These are phyloP conservation scores for Flueggea neowawraea DNA, from an alignment of 441 rosid genomes.

Conservation along the genomic window DNA sequence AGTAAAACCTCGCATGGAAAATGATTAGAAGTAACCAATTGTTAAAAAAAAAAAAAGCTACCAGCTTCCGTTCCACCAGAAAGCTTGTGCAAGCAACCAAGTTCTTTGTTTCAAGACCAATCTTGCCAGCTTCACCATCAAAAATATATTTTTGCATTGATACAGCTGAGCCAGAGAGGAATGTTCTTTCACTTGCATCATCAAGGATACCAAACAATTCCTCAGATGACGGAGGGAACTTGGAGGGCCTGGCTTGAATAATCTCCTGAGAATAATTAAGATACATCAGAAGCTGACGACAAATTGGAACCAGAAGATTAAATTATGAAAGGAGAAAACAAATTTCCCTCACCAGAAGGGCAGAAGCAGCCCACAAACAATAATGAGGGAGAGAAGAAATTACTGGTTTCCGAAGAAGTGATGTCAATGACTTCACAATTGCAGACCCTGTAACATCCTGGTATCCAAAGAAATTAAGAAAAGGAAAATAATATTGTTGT, in stretches of 20 bases:
- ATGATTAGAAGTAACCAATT: not conserved
- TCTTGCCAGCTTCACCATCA: conserved; percentile 82
- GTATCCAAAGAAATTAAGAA: conserved; percentile 10
- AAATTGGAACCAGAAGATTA: conserved; percentile 1
- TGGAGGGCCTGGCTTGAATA: conserved; percentile 59
- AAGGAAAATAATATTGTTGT: not conserved
- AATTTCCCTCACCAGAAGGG: conserved; percentile 60
- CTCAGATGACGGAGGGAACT: conserved; percentile 70
- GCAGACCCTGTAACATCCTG: conserved; percentile 76
- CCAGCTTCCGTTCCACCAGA: conserved; percentile 88
- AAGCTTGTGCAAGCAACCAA: conserved; percentile 84
- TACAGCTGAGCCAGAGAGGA: conserved; percentile 62
- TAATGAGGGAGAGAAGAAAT: conserved; percentile 64
- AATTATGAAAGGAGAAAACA: conserved; percentile 7
- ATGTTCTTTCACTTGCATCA: conserved; percentile 94
- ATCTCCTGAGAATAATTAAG: conserved; percentile 63
- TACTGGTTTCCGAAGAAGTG: conserved; percentile 63
- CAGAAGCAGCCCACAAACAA: conserved; percentile 78
- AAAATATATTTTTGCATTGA: conserved; percentile 87
- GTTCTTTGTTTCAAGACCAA: conserved; percentile 79
- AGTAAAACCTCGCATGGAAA: not conserved
- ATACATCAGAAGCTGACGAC: conserved; percentile 6
- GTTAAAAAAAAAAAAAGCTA: conserved; percentile 18
- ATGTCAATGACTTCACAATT: conserved; percentile 52
- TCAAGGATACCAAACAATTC: conserved; percentile 84